Conservation (phyloP, 768 basidiomycete species). For the Cyclocybe cylindracea region DNA sequence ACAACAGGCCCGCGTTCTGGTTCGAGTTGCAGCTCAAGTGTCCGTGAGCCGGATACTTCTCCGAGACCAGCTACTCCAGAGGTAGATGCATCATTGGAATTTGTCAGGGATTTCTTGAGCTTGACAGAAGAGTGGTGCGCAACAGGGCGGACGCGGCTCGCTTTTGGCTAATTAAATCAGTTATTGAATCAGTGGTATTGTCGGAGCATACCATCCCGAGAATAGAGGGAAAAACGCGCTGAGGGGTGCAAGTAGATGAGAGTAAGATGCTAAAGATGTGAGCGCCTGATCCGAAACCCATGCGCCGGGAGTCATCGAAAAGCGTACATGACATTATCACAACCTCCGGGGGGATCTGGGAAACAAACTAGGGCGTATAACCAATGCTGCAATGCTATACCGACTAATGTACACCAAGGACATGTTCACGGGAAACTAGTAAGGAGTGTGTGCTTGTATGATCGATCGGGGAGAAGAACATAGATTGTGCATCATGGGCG, state of each 20-base stretch:
- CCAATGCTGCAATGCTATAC: background rate
- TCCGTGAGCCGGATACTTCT: background rate
- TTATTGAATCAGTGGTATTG: background rate
- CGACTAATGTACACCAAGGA: no score
- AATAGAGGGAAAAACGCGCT: background rate
- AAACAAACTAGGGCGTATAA: no score
- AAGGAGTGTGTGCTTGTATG: no score
- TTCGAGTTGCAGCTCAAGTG: background rate
- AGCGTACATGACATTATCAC: background rate
- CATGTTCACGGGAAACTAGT: no score
- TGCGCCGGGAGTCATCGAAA: background rate
- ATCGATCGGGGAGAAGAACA: no score
- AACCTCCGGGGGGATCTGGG: no score
- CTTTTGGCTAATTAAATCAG: conserved; percentile 20
- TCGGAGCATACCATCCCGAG: conserved; percentile 21
- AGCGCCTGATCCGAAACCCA: background rate
- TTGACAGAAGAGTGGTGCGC: conserved; percentile 24
- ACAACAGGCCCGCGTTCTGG: conserved; percentile 1
- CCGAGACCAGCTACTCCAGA: conserved; percentile 18
- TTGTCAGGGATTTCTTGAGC: background rate
- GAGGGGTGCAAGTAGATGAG: background rate
- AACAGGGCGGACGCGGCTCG: conserved; percentile 14
- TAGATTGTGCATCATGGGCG: conserved; percentile 4
- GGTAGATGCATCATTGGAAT: conserved; percentile 28
- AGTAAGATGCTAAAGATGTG: background rate